Base-by-base conservation (phyloP, 768 basidiomycete species). In the Porpolomopsis calyptriformis region DNA sequence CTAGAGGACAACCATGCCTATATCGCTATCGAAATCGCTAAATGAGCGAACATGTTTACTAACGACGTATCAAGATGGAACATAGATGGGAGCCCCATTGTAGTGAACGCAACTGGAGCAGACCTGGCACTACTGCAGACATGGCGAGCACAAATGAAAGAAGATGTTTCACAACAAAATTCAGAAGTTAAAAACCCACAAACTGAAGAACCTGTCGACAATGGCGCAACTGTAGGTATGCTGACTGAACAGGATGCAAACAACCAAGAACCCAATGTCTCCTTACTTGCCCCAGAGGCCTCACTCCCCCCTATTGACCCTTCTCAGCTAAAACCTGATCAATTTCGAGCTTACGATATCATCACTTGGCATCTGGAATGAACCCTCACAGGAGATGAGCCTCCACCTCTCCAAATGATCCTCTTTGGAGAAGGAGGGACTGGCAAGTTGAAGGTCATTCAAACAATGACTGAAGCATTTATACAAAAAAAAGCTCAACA, bases 391-490 rank as follows among this genome's bases (percentile, higher is more conserved):
- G 56, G 59, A 0, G 3, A 33, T 1, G 12, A 47, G 1, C 59
- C 52, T 3, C 49, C 49, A 1, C 66, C 56, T 9, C 49, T 69
- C 2, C 53, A 53, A 0, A 24, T 20, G 22, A 19, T 40, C 4
- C 4, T 40, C 16, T 24, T 19, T 24, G 40, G 40, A 20, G 40
- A 40, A 24, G 40, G 40, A 18, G 40, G 40, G 7, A 40, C 40
- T 11, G 62, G 66, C 1, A 69, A 68, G 47, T 65, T 62, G 1
- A 57, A 53, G 24, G 57, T 64, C 0, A 68, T 68, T 16, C 57
- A 64, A 43, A 60, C 55, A 0, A 47, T 66, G 1, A 65, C 60
- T 0, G 27, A 60, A 6, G 23, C 49, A 4, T 68, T 69, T 35
- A 31, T 11, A 1, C 4, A n/a, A 1, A n/a, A 16, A 31, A 55